Conservation (phyloP, 176 grass and related monocot species). For the Carex cristatella region DNA sequence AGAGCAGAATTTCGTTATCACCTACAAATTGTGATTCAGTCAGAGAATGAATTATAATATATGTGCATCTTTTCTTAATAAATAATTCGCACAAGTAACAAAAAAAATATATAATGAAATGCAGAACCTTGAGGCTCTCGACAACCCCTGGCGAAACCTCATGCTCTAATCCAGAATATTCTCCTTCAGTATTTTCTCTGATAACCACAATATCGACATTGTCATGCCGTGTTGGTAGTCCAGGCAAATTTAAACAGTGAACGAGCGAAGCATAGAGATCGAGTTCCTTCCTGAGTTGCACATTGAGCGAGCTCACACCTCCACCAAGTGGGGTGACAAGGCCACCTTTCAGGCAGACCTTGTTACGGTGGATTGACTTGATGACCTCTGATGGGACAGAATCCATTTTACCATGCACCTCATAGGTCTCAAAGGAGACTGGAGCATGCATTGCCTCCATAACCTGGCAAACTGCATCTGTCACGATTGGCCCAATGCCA, state of each 20-base stretch:
- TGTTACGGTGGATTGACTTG: constrained; percentile 80
- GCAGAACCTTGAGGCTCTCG: constrained; percentile 76
- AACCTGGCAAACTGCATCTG: constrained; percentile 65
- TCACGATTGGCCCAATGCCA: constrained; percentile 84
- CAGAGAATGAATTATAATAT: neutral
- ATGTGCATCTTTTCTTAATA: neutral
- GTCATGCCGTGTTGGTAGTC: constrained; percentile 70
- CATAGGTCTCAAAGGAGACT: constrained; percentile 85
- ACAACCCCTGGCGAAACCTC: constrained; percentile 90
- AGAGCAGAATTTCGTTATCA: constrained; percentile 97
- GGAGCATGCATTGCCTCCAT: constrained; percentile 96
- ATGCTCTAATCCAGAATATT: constrained; percentile 96
- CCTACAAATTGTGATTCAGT: constrained; percentile 24
- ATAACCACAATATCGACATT: constrained; percentile 90
- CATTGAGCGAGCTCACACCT: constrained; percentile 81
- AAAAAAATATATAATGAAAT: neutral
- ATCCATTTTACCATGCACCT: constrained; percentile 80
- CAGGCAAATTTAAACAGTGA: constrained; percentile 73
- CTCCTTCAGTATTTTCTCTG: constrained; percentile 95
- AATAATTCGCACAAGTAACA: constrained; percentile 17
- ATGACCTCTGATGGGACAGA: constrained; percentile 62
- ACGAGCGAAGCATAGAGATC: constrained; percentile 87
- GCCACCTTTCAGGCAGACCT: constrained; percentile 84
- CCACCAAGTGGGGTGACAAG: constrained; percentile 76
- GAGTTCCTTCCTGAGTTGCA: constrained; percentile 87